Conservation (phyloP, 2,329 filamentous ascomycete genomes). For the Calycina herbarum region DNA sequence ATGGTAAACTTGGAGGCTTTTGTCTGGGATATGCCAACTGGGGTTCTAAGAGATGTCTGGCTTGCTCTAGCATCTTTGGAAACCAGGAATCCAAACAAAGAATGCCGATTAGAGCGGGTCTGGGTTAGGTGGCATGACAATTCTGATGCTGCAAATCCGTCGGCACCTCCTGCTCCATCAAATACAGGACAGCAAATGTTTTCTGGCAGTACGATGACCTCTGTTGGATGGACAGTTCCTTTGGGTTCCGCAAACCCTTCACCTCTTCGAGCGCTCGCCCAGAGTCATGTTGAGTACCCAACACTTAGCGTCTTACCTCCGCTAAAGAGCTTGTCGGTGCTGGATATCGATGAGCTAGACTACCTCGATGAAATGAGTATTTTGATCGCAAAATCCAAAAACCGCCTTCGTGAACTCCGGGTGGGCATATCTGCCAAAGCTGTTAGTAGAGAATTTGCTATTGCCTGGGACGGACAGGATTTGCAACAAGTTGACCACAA, state of each 20-base stretch:
- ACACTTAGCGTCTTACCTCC: constrained; percentile 77
- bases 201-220: constrained; percentile 43
- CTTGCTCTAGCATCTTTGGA: constrained; percentile 72
- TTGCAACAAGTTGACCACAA: constrained; percentile 64
- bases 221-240: constrained; percentile 42
- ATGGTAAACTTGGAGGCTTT: constrained; percentile 83
- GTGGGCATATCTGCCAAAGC: constrained; percentile 65
- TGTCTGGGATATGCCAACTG: constrained; percentile 87
- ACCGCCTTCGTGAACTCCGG: constrained; percentile 67
- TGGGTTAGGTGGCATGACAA: constrained; percentile 88
- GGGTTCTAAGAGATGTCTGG: constrained; percentile 79
- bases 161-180: constrained; percentile 24
- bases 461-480: constrained; percentile 62
- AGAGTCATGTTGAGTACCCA: constrained; percentile 70
- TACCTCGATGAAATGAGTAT: constrained; percentile 83
- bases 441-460: constrained; percentile 52
- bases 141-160: constrained; percentile 33
- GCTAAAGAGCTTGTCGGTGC: constrained; percentile 71
- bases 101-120: constrained; percentile 69
- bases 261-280: constrained; percentile 45
- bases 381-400: constrained; percentile 69
- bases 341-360: constrained; percentile 80
- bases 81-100: constrained; percentile 52
- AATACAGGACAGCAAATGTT: constrained; percentile 34
- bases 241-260: constrained; percentile 24